Base-by-base conservation (phyloP, 805 yeast genomes). In the Saccharomycopsis sp. region DNA sequence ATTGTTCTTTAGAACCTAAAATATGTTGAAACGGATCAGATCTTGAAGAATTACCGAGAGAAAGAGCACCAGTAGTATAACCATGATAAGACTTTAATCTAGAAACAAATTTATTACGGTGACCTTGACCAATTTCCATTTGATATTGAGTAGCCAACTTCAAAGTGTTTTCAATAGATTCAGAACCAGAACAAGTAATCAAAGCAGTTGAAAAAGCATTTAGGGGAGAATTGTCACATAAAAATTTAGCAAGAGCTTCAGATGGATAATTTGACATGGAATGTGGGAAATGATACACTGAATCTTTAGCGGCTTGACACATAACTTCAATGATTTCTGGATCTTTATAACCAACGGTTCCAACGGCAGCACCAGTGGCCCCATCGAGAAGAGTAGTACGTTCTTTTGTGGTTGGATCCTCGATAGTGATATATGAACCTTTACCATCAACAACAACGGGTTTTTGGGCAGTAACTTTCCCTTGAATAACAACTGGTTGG, bases 101-200 rank as follows among this genome's bases (percentile, higher is more conserved):
- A 10, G 68, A 57, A 40, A 70, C 67, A 40, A 63, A 59, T 42
- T 66, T 63, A 47, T 51, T 49, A 51, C 70, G 64, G 31, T 59
- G 55, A 6, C 61, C 53, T 42, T 64, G 66, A 27, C 68, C 67
- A 19, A 55, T 61, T 51, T 69, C 74, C 36, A 61, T 49, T 46
- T 58, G 63, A 49, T 68, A 68, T 51, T 69, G 73, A 48, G 61
- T 59, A 21, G 74, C 71, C 45, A 77, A 71, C 56, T 75, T 76
- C 53, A 77, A 50, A 4, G 80, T 79, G 32, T 76, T 78, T 53
- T 77, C 84, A 53, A 74, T 76, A 26, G 80, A 73, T 56, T 76
- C 84, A 21, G 81, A 64, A n/a, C 86, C 86, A 6, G 79, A 70
- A 48, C 75, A 71, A 42, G 72, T 66, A 58, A 79, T 63, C 35